These are phyloP conservation scores for Penicillium sp. DNA, from an alignment of 2,329 filamentous ascomycete species.

Conservation along the genomic window DNA sequence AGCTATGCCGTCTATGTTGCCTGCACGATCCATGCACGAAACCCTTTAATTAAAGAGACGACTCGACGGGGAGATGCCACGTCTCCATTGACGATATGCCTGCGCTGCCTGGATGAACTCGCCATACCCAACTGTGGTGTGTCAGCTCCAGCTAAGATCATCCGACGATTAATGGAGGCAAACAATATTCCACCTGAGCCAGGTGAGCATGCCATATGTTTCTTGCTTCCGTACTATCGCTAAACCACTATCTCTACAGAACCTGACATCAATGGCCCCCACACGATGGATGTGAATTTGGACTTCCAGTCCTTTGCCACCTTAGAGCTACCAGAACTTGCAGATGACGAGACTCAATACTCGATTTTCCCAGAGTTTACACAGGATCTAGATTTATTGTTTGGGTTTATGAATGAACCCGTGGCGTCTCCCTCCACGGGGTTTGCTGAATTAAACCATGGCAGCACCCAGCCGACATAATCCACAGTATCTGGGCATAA, in stretches of 20 bases:
- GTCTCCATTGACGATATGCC: not conserved
- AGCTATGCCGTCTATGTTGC: slow-evolving; percentile 1
- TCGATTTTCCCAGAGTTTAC: not conserved
- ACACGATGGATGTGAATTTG: not conserved
- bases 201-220: not conserved
- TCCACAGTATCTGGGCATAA: not conserved
- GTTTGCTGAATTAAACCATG: not conserved
- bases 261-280: not conserved
- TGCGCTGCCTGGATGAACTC: not conserved
- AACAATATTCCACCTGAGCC: not conserved
- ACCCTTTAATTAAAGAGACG: not conserved
- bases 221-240: not conserved
- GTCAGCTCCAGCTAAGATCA: not conserved
- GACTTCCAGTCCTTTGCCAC: not conserved
- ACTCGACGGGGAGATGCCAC: not conserved
- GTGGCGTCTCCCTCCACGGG: not conserved
- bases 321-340: not conserved
- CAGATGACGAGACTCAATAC: not conserved
- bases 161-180: not conserved
- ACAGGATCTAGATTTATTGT: not conserved
- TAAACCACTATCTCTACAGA: not conserved
- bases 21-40: not conserved
- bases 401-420: not conserved
- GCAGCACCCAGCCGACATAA: not conserved
- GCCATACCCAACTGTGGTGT: not conserved